Evolutionary conservation across 2,329 filamentous ascomycete genomes (phyloP).

Genomic region (Aspergillus sp.): DNA sequence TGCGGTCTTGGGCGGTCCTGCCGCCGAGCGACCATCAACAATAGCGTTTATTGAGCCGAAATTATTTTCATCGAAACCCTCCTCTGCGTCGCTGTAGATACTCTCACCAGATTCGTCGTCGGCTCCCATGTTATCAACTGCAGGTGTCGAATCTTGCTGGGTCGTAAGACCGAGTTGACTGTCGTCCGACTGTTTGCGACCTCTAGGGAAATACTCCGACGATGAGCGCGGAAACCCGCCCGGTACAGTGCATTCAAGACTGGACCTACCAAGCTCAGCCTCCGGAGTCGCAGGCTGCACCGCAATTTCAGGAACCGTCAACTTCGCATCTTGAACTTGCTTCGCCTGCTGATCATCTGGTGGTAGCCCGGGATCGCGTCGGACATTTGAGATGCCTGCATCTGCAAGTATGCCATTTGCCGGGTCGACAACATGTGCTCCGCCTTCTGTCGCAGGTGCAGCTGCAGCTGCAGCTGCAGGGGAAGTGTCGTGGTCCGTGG

Average conservation of each 20-base stretch:
- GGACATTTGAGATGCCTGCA: neutral
- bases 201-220: conserved; percentile 20
- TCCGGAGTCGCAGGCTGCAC: conserved; percentile 50
- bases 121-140: conserved; percentile 22
- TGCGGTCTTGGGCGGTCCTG: neutral
- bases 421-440: conserved; percentile 3
- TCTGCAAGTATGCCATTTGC: neutral
- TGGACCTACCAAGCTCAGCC: conserved; percentile 35
- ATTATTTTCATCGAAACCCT: conserved; percentile 42
- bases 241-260: conserved; percentile 51
- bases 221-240: conserved; percentile 55
- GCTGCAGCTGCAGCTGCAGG: neutral
- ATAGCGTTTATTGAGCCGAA: conserved; percentile 53
- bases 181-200: conserved; percentile 3
- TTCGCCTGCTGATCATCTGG: neutral
- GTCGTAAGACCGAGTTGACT: neutral
- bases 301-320: conserved; percentile 43
- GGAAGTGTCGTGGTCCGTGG: neutral
- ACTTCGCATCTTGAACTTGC: conserved; percentile 7
- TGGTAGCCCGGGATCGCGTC: neutral
- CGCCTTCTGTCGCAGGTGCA: conserved; percentile 1
- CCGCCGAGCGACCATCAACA: conserved; percentile 20
- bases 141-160: conserved; percentile 3
- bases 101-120: conserved; percentile 45
- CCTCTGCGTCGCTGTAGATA: conserved; percentile 48